These are phyloP conservation scores for Colletotrichum sp. DNA, from an alignment of 2,329 filamentous ascomycete genomes.

Conservation along the genomic window DNA sequence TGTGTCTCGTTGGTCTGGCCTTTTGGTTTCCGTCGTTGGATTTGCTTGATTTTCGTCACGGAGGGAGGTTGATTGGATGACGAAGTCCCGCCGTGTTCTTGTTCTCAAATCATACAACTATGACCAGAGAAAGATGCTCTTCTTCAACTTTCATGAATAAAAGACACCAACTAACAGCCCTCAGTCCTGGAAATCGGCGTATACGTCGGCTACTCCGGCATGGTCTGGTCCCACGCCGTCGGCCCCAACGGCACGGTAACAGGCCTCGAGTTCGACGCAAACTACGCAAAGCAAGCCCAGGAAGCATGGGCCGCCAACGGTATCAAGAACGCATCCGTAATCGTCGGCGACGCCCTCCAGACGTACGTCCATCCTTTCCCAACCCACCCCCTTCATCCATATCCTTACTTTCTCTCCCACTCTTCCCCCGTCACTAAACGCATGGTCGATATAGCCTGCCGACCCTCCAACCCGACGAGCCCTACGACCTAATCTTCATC, in stretches of 20 bases:
- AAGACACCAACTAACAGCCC: not conserved
- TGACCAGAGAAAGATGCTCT: not conserved
- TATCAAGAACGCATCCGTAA: slow-evolving; percentile 49
- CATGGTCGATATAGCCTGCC: slow-evolving; percentile 27
- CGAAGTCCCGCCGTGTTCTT: not conserved
- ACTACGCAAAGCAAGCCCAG: slow-evolving; percentile 46
- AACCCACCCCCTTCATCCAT: not conserved
- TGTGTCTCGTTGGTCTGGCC: not conserved
- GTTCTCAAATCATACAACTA: not conserved
- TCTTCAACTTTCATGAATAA: not conserved
- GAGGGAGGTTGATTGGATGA: not conserved
- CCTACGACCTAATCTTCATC: slow-evolving; percentile 59
- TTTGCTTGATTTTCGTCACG: not conserved
- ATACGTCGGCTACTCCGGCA: slow-evolving; percentile 52
- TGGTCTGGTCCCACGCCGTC: slow-evolving; percentile 52
- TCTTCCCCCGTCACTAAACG: not conserved
- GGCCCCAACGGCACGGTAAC: slow-evolving; percentile 46
- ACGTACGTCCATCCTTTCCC: slow-evolving; percentile 39
- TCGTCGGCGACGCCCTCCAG: slow-evolving; percentile 50
- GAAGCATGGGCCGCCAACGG: slow-evolving; percentile 41
- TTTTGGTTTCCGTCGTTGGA: not conserved
- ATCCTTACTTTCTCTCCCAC: not conserved
- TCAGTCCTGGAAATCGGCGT: slow-evolving; percentile 54
- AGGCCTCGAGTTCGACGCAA: slow-evolving; percentile 47
- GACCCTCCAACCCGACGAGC: slow-evolving; percentile 37